Base-by-base conservation (phyloP, 495 filamentous ascomycete genomes). In the Neurospora sp. region DNA sequence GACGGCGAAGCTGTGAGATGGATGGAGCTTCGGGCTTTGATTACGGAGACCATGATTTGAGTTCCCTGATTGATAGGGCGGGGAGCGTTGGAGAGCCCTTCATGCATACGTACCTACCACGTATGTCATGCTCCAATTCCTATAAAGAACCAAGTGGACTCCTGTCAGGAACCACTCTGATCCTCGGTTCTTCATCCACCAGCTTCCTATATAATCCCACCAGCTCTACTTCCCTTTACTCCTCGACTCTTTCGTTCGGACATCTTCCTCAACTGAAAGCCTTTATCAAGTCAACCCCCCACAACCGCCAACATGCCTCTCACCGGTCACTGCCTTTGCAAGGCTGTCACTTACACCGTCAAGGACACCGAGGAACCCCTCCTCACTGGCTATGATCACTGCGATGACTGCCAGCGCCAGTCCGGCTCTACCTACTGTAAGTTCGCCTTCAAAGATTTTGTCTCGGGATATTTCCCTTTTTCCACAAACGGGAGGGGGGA, bases 341-440 rank as follows among this genome's bases (percentile, higher is more conserved):
- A 88, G 76, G 86, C 87, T 75, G 89, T 91, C 82, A 92, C 86
- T 72, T 91, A 90, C 86, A 85, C 81, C 74, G 85, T 83, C 62
- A 62, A 62, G 54, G 87, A 88, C 78, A 78, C 87, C 39, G 87
- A 89, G 16, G 76, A 80, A 16, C 89, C 89, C 48, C 44, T 87
- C 71, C 69, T 89, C 74, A 86, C 86, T 39, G 89, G 84, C 76
- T 91, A 91, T 78, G 90, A 92, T 77, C 90, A 92, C 84, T 92
- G 90, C 77, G 90, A 92, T 76, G 90, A 91, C 79, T 92, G 90
- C 85, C 90, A 92, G 79, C 88, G 90, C 76, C 90, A 92, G 81
- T 85, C 83, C 70, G 90, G 90, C 72, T 90, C 89, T 9, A 90
- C 89, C 72, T 92, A 92, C 79, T 92, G 89, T 91, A 81, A 69